Base-by-base conservation (phyloP, 2,329 filamentous ascomycete species). In the Epichloe brachyelytri region DNA sequence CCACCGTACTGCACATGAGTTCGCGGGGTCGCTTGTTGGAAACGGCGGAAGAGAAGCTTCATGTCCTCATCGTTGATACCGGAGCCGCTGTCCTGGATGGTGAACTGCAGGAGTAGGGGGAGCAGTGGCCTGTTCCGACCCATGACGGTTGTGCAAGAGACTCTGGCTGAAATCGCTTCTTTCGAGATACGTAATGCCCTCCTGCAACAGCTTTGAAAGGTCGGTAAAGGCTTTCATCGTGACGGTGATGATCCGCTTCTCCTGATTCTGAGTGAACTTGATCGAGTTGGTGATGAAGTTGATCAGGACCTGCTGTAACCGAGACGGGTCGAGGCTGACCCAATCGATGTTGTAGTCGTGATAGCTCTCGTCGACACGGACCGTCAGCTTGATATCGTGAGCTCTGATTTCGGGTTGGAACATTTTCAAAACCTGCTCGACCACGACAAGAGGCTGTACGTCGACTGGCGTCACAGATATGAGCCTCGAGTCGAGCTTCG, bases 271-370 rank as follows among this genome's bases (percentile, higher is more conserved):
- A 1, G 78, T 79, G 52, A 82, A 82, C 56, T 81, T 82, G 64
- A 83, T 79, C 33, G 79, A 78, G 55, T 82, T 83, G 34, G 77
- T 80, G 62, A 86, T 80, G 15, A 89, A 71, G 59, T 89, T 88
- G 62, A 89, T 88, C 36, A 89, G 67, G 2, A 88, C 79, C 62
- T 89, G 85, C 44, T 83, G 73, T 15, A 88, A 74, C 39, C 86
- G 76, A 3, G 83, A 86, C 7, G 86, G 86, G 61, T 91, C 86
- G 38, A 89, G 71, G 54, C 77, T 83, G 40, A 85, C 82, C 82
- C 83, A 88, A 55, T 86, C 79, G 26, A 89, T 71, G 4, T 72
- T 73, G 46, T 86, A 66, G 15, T 78, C 71, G 10, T 76, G 70
- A 62, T 85, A 88, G 0, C 82, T 82, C 45, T 82, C 74, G 57